Conservation (phyloP, 2,329 filamentous ascomycete species). For the Xylaria arbuscula region DNA sequence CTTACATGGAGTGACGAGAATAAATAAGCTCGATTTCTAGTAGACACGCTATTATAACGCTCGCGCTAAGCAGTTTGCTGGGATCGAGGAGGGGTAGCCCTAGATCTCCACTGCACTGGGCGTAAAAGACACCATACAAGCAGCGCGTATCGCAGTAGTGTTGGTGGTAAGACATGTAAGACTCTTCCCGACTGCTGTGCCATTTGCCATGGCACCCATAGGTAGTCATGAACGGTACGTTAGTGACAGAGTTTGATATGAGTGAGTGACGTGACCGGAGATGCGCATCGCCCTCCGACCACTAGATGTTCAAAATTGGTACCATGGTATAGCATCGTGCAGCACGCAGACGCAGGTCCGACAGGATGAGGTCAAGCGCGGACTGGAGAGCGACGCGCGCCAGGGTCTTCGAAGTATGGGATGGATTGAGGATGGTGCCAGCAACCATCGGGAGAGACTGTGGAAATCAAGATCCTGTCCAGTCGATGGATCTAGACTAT, state of each 20-base stretch:
- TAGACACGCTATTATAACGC: neutral
- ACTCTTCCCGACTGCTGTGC: neutral
- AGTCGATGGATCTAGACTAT: conserved; percentile 31
- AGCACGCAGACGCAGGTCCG: conserved; percentile 56
- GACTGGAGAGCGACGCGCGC: conserved; percentile 33
- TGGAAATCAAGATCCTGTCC: conserved; percentile 22
- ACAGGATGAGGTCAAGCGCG: conserved; percentile 55
- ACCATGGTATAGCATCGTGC: conserved; percentile 40
- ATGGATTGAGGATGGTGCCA: neutral
- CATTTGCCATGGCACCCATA: neutral
- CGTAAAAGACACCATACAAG: conserved; percentile 8
- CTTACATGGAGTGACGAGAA: conserved; percentile 17
- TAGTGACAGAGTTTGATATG: neutral
- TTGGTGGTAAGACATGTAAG: neutral
- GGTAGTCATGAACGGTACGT: neutral
- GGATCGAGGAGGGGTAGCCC: conserved; percentile 11
- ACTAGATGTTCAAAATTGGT: conserved; percentile 16
- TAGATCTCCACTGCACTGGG: conserved; percentile 5
- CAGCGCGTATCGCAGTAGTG: neutral
- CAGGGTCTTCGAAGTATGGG: conserved; percentile 17
- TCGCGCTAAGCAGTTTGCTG: conserved; percentile 2
- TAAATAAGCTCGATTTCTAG: conserved; percentile 9
- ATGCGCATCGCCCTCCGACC: conserved; percentile 34
- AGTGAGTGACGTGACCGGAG: conserved; percentile 26
- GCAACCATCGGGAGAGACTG: neutral